phyloP scores from a whole-genome alignment of 2,329 filamentous ascomycete species.

The Rutstroemia sp. region DNA sequence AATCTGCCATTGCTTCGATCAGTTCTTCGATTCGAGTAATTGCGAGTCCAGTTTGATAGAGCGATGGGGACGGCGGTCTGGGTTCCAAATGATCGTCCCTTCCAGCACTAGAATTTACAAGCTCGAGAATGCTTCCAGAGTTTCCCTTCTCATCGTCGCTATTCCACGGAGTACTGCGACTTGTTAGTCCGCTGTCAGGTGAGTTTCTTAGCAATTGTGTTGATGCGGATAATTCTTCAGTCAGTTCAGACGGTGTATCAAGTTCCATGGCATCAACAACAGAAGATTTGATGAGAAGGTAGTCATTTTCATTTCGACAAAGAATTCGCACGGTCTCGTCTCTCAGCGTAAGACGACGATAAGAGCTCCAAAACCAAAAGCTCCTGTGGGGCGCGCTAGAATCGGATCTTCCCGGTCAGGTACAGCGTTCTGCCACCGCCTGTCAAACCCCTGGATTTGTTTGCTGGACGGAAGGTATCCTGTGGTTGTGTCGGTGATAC shows the following conservation, averaged over 20 bases:
- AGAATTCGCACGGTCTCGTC: neutral
- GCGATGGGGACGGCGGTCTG: neutral
- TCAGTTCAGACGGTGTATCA: constrained; percentile 12
- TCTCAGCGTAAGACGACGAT: neutral
- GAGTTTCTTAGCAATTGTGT: constrained; percentile 17
- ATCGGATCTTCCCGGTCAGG: neutral
- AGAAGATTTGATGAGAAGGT: neutral
- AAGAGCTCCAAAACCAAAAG: neutral
- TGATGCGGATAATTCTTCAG: neutral
- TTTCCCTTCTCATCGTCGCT: neutral
- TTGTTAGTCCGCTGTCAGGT: constrained; percentile 11
- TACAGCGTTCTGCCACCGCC: neutral
- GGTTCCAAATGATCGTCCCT: neutral
- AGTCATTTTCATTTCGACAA: neutral
- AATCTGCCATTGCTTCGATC: constrained; percentile 43
- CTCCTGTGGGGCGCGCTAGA: neutral
- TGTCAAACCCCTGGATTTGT: neutral
- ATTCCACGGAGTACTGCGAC: neutral
- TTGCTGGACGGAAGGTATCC: neutral
- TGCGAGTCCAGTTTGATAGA: constrained; percentile 28
- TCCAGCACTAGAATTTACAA: neutral
- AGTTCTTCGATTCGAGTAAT: constrained; percentile 49
- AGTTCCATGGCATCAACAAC: constrained; percentile 14
- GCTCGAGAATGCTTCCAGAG: neutral
- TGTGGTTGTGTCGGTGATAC: neutral